phyloP scores from a whole-genome alignment of 2,329 filamentous ascomycete species.

The Colletotrichum higginsianum region DNA sequence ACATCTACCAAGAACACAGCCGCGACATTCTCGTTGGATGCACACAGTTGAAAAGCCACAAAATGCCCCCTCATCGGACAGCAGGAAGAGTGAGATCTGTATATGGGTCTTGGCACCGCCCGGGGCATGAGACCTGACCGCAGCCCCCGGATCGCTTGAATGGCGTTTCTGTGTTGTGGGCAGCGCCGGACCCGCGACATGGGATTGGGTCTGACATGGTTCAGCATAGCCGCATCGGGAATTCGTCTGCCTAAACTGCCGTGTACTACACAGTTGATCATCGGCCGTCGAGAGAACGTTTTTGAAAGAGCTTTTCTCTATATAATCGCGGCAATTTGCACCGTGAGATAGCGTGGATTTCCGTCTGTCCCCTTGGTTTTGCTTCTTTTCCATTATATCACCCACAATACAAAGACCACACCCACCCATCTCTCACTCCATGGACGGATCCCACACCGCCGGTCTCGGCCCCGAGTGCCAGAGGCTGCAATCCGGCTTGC shows the following conservation, averaged over 20 bases:
- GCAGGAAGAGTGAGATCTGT: background rate
- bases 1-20: too few relatives aligned
- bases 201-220: conserved; percentile 1
- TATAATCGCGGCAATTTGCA: background rate
- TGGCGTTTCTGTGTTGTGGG: background rate
- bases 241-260: background rate
- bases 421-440: background rate
- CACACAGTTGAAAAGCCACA: background rate
- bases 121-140: background rate
- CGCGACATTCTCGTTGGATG: too few relatives aligned
- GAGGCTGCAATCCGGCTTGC: conserved; percentile 16
- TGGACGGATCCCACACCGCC: background rate
- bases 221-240: background rate
- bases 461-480: conserved; percentile 3
- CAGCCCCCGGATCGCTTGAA: too few relatives aligned
- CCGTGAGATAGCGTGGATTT: too few relatives aligned
- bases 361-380: background rate
- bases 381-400: too few relatives aligned
- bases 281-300: too few relatives aligned
- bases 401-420: background rate
- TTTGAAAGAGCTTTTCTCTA: background rate
- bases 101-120: background rate
- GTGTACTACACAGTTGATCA: too few relatives aligned
- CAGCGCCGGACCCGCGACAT: background rate
- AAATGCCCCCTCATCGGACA: too few relatives aligned